A percentile compares a stretch with the other conserved stretches of the same genome.
phyloP scores from a whole-genome alignment of 2,329 filamentous ascomycete species.

The Sporothrix luriei region DNA sequence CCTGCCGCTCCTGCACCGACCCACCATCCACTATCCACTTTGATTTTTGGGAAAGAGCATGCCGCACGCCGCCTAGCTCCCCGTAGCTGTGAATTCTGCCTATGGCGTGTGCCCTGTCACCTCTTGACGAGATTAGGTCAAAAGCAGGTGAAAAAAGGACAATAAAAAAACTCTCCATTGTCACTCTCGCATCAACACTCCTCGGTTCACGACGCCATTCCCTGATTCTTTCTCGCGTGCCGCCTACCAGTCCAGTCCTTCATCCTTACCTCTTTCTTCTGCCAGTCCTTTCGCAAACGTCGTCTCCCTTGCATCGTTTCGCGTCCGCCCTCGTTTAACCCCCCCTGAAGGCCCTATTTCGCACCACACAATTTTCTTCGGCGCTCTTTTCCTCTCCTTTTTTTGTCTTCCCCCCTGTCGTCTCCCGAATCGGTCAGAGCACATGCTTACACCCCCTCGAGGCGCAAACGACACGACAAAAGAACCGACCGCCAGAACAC shows the following conservation, averaged over 20 bases:
- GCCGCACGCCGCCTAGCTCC: slow-evolving; percentile 13
- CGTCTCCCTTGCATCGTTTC: slow-evolving; percentile 18
- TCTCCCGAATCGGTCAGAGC: background rate
- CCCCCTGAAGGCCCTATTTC: slow-evolving; percentile 13
- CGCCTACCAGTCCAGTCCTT: background rate
- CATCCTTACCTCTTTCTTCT: background rate
- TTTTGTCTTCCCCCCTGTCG: background rate
- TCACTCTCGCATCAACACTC: background rate
- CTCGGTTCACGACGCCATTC: background rate
- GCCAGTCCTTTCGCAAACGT: background rate
- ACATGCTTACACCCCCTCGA: background rate
- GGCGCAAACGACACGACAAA: slow-evolving; percentile 9
- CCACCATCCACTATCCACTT: slow-evolving; percentile 14
- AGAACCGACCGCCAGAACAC: background rate
- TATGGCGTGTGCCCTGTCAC: slow-evolving; percentile 30
- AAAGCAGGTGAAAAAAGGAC: slow-evolving; percentile 24
- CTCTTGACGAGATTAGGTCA: slow-evolving; percentile 25
- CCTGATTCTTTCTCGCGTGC: background rate
- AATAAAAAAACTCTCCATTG: background rate
- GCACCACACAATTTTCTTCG: background rate
- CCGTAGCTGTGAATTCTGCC: slow-evolving; percentile 12
- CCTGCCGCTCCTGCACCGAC: slow-evolving; percentile 1
- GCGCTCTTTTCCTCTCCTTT: background rate
- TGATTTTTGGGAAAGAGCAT: slow-evolving; percentile 24
- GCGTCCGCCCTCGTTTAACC: background rate